Base-by-base conservation (phyloP, 1,139 yeast species). In the Kluyveromyces sp. region DNA sequence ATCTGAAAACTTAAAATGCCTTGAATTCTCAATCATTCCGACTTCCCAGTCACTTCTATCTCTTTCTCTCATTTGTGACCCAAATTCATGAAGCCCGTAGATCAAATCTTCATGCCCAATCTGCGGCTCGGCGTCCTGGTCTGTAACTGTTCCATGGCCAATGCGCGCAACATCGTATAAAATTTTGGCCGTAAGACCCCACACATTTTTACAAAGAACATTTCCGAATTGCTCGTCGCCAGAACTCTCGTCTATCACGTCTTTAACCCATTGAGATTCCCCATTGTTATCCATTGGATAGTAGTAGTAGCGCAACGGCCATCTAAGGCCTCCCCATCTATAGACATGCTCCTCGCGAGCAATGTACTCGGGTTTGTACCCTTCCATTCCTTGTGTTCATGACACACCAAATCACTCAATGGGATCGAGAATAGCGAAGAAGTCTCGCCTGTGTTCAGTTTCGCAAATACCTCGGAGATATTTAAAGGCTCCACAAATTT, bases 101-200 rank as follows among this genome's bases (percentile, higher is more conserved):
- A 83, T 80, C 52, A 83, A 64, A 51, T 79, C 84, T 59, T 83
- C 90, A 54, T 83, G 83, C 1, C 88, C 89, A 51, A 76, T 61
- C 42, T 52, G 46, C 39, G 50, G 45, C 25, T 37, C 47, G 31
- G 33, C 39, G 5, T 42, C 45, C 4, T 52, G 45, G 10, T 41
- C 37, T 1, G 47, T 34, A 10, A 48, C 43, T 6, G 47, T 42
- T 25, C 59, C 69, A 52, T 74, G 77, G 1, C 78, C 74, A 4
- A 86, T 69, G 46, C 77, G 73, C 4, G 95, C 89, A 34, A 85
- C 64, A 60, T 89, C 96, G 53, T 82, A 84, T 10, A 89, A 65
- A 6, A 89, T 86, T 57, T 86, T 84, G 3, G 96, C 96, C 0
- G 96, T 89, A 41, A 89, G 67, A 0, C 97, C 96, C 97, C 96